phyloP scores from a whole-genome alignment of 2,329 filamentous ascomycete genomes.

The Aureobasidium zeae region DNA sequence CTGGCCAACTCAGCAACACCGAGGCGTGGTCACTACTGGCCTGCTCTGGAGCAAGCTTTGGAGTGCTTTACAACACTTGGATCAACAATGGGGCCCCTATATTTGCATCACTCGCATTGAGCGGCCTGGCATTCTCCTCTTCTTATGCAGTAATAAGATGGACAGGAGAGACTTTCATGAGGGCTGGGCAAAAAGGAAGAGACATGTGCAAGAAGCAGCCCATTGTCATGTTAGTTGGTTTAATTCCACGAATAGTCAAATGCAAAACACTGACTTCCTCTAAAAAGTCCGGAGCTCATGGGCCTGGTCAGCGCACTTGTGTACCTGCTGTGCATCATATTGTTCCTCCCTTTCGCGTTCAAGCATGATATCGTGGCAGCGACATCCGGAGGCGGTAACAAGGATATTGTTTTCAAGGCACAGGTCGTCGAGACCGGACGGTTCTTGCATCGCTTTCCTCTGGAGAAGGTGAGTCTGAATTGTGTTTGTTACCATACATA shows the following conservation, averaged over 20 bases:
- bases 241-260: background rate
- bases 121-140: conserved; percentile 70
- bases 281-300: conserved; percentile 76
- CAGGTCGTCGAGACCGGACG: conserved; percentile 71
- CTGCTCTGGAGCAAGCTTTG: conserved; percentile 59
- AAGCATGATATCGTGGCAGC: conserved; percentile 96
- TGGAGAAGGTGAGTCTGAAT: conserved; percentile 64
- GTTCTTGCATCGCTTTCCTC: conserved; percentile 82
- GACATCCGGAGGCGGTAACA: conserved; percentile 85
- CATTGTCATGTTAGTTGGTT: conserved; percentile 58
- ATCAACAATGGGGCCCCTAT: conserved; percentile 80
- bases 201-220: conserved; percentile 74
- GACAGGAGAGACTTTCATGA: conserved; percentile 84
- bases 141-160: conserved; percentile 83
- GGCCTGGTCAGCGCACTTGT: conserved; percentile 87
- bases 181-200: conserved; percentile 76
- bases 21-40: conserved; percentile 52
- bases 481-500: background rate
- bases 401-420: conserved; percentile 69
- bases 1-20: conserved; percentile 36
- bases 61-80: conserved; percentile 71
- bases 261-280: conserved; percentile 9
- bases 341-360: conserved; percentile 94
- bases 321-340: conserved; percentile 77
- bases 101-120: conserved; percentile 78